Conservation (phyloP, 1,284 basidiomycete species). For the Anthracocystis walkeri region DNA sequence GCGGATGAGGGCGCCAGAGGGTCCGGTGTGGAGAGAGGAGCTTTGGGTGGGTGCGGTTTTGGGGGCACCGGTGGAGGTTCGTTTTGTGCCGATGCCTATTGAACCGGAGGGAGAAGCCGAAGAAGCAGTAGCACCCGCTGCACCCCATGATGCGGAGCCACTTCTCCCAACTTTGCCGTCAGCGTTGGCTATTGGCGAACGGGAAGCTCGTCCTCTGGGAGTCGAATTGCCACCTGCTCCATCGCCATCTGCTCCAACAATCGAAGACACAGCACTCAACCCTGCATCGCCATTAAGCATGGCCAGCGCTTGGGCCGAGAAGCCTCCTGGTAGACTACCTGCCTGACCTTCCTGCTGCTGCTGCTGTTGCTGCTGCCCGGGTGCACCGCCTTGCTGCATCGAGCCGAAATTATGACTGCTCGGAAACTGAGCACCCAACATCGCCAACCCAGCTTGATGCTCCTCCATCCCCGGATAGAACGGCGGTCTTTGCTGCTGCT, state of each 20-base stretch:
- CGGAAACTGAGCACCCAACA: constrained; percentile 51
- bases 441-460: constrained; percentile 22
- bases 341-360: constrained; percentile 11
- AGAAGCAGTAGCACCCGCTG: background rate
- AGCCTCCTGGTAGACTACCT: constrained; percentile 10
- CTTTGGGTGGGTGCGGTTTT: constrained; percentile 27
- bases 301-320: constrained; percentile 33
- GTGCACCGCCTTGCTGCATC: constrained; percentile 9
- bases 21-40: constrained; percentile 28
- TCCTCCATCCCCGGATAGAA: constrained; percentile 35
- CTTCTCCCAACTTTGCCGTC: constrained; percentile 3
- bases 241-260: constrained; percentile 3
- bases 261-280: constrained; percentile 22
- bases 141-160: background rate
- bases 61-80: constrained; percentile 28
- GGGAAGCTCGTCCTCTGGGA: constrained; percentile 19
- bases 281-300: constrained; percentile 45
- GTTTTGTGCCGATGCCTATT: constrained; percentile 12
- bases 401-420: constrained; percentile 57
- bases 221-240: constrained; percentile 18
- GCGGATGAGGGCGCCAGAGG: constrained; percentile 25
- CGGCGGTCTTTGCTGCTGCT: constrained; percentile 21
- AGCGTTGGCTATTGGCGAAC: constrained; percentile 20
- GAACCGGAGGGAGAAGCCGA: constrained; percentile 23
- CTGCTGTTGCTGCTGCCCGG: constrained; percentile 10